Conservation (phyloP, 176 grass and related monocot species). For the Zea luxurians region DNA sequence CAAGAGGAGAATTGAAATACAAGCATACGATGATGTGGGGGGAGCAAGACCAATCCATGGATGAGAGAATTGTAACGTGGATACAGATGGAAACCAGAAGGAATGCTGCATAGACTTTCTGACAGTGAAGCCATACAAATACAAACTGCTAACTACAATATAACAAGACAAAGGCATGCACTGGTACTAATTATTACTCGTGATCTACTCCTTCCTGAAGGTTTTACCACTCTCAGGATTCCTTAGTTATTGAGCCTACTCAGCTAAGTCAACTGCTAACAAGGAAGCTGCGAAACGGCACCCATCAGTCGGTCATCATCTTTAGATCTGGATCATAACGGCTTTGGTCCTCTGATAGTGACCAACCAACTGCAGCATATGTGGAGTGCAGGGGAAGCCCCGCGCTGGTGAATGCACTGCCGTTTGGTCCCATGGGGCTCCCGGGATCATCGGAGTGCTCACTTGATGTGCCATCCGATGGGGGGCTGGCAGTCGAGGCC, state of each 20-base stretch:
- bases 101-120: constrained; percentile 31
- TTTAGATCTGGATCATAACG: constrained; percentile 74
- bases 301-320: constrained; percentile 62
- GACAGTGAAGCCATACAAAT: constrained; percentile 6
- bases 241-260: constrained; percentile 48
- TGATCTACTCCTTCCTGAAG: constrained; percentile 22
- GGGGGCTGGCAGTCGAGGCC: constrained; percentile 39
- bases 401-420: constrained; percentile 48
- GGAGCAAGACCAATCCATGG: constrained; percentile 4
- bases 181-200: constrained; percentile 41
- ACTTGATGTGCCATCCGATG: constrained; percentile 62
- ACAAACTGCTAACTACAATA: constrained; percentile 16
- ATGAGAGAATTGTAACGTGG: constrained; percentile 14
- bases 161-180: constrained; percentile 15
- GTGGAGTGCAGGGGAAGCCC: constrained; percentile 54
- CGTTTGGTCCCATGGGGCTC: constrained; percentile 60
- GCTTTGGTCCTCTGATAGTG: constrained; percentile 59
- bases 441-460: constrained; percentile 65
- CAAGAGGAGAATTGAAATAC: neutral
- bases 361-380: constrained; percentile 62
- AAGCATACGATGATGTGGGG: neutral
- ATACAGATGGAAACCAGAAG: constrained; percentile 16
- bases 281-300: constrained; percentile 1
- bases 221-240: constrained; percentile 31
- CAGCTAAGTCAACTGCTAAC: constrained; percentile 46